These are phyloP conservation scores for Nannochloropsis salina DNA, from an alignment of 108 stramenopile species.

Conservation along the genomic window DNA sequence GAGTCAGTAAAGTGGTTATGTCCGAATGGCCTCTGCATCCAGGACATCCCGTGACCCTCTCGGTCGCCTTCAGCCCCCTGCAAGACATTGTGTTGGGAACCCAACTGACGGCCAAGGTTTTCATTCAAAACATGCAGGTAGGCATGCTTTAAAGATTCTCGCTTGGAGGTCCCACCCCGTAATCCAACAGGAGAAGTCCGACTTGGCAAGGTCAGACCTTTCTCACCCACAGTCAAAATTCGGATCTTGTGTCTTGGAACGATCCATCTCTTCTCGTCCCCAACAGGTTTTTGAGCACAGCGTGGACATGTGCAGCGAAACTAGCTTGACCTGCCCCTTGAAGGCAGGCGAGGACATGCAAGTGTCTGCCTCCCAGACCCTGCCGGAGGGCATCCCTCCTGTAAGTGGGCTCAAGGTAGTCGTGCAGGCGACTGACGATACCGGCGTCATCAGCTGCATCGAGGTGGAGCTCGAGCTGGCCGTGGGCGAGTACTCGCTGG, in stretches of 20 bases:
- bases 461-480: constrained; percentile 16
- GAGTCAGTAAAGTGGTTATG: neutral
- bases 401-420: neutral
- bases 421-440: neutral
- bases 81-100: neutral
- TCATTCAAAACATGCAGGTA: constrained; percentile 14
- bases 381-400: neutral
- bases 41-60: neutral
- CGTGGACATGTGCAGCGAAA: constrained; percentile 18
- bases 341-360: constrained; percentile 11
- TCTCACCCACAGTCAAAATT: too few species aligned
- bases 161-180: too few species aligned
- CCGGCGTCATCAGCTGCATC: neutral
- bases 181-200: too few species aligned
- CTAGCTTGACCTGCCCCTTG: constrained; percentile 5
- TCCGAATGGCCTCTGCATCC: neutral
- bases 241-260: too few species aligned
- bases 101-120: neutral
- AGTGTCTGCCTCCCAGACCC: neutral
- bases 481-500: neutral
- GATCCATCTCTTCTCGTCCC: neutral
- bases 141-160: neutral
- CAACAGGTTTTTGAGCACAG: constrained; percentile 8
- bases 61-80: neutral
- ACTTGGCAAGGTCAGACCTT: too few species aligned